Evolutionary conservation across 139 green algal species (phyloP).

Genomic region (Chlorella vulgaris): DNA sequence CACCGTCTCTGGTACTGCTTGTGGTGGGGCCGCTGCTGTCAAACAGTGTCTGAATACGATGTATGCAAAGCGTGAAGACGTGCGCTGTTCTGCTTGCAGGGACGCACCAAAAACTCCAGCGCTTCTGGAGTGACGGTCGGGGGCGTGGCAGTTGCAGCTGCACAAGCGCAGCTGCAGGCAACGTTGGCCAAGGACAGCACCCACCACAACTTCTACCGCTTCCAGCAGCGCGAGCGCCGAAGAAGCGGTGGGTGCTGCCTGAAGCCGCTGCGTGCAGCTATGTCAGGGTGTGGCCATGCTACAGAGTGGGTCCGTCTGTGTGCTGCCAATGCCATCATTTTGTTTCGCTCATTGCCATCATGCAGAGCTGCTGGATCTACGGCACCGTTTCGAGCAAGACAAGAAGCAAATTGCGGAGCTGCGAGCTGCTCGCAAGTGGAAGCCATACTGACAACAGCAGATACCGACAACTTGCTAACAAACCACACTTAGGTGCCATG

Average conservation of each 20-base stretch:
- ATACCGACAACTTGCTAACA: too few species aligned
- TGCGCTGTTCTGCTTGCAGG: too few species aligned
- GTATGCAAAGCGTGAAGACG: too few species aligned
- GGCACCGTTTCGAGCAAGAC: conserved; percentile 70
- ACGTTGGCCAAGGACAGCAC: conserved; percentile 40
- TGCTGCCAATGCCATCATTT: background rate
- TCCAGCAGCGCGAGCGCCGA: conserved; percentile 74
- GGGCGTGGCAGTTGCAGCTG: conserved; percentile 63
- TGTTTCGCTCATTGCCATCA: too few species aligned
- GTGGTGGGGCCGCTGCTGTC: background rate
- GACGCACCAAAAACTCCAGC: conserved; percentile 57
- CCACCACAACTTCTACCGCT: conserved; percentile 76
- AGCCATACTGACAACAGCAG: conserved; percentile 66
- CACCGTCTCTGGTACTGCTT: too few species aligned
- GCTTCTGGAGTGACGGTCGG: conserved; percentile 44
- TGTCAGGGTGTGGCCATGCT: background rate
- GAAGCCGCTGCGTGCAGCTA: background rate
- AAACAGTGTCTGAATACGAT: too few species aligned
- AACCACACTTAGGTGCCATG: too few species aligned
- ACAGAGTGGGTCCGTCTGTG: background rate
- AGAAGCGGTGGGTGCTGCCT: conserved; percentile 46
- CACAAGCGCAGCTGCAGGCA: conserved; percentile 37
- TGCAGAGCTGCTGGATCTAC: conserved; percentile 70
- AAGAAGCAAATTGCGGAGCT: conserved; percentile 66
- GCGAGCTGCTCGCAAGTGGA: conserved; percentile 64